These are phyloP conservation scores for Scheffersomyces illinoinensis DNA, from an alignment of 1,139 yeast species.

Conservation along the genomic window DNA sequence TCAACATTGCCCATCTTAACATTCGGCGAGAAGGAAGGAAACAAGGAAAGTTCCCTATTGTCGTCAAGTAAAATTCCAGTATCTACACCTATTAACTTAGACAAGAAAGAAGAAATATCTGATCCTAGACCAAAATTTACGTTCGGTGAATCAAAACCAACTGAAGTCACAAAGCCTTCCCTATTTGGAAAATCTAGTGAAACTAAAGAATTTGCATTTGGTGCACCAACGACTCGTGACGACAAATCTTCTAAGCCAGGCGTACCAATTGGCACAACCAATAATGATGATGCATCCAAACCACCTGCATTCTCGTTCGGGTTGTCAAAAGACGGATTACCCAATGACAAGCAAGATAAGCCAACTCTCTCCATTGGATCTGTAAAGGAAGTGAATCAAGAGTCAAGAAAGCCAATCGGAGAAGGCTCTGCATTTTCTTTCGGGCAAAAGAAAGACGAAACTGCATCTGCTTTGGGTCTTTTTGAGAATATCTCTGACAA, in stretches of 20 bases:
- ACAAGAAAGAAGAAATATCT: not conserved
- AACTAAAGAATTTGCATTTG: not conserved
- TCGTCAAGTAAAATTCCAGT: not conserved
- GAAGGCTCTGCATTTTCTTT: not conserved
- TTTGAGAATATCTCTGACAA: not conserved
- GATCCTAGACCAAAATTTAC: conserved; percentile 1
- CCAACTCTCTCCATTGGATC: not conserved
- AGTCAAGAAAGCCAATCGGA: not conserved
- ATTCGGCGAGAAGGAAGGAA: conserved; percentile 7
- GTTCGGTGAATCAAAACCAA: conserved; percentile 1
- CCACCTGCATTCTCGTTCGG: not conserved
- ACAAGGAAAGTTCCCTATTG: not conserved
- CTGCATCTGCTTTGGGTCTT: not conserved
- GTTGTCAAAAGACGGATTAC: not conserved
- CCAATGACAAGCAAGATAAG: not conserved
- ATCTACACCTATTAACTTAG: not conserved
- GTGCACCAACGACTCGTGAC: not conserved
- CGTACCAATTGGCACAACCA: not conserved
- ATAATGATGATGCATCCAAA: not conserved
- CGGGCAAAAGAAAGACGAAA: not conserved
- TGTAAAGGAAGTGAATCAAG: not conserved
- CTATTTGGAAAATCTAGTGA: not conserved
- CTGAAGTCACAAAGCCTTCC: not conserved
- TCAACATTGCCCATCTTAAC: conserved; percentile 7
- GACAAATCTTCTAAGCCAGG: not conserved